Evolutionary conservation across 2,329 filamentous ascomycete genomes (phyloP), one percentile per base, ranked within the genome.

Genomic region (Aspergillus cejpii): DNA sequence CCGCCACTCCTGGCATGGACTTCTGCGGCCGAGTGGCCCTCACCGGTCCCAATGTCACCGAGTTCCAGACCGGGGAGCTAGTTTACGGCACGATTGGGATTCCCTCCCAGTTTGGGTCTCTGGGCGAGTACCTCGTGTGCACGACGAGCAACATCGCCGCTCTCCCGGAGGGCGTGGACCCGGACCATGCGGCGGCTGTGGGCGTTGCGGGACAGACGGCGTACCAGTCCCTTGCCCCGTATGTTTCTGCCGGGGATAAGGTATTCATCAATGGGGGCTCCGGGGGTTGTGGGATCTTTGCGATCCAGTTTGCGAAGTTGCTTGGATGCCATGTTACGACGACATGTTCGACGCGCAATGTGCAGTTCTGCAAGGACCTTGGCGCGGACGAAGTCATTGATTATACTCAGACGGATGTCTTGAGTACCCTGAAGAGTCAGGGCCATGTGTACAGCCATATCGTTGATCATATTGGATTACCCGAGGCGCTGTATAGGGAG

Each of bases 231-330:
- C 63, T 78, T 19, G 59, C 75, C n/a, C 69, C 70, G 1, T 61
- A 71, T 45, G 70, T 75, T 37, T 65, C 68, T 17, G 48, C 62
- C 3, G 78, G 78, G n/a, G 71, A 77, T 41, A 75, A 72, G 53
- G 70, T 85, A 6, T 79, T 84, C 55, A 75, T 84, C 60, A 84
- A 84, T 51, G 81, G 80, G 10, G 80, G 80, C 0, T 78, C 74
- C 5, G 82, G 82, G 7, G 81, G 81, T 0, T 75, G 72, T 1
- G 82, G 82, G 0, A 72, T 74, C 0, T 82, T 74, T 45, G 75
- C 71, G 0, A 78, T 85, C 42, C 81, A 85, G 57, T 74, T 84
- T 36, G 81, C 80, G 6, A 84, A 83, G 58, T 66, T 68, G 0
- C 56, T 79, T 3, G 80, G 80, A 0, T 81, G 76, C 52, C 66